phyloP scores from a whole-genome alignment of 768 basidiomycete species.

The Hericium coralloides region DNA sequence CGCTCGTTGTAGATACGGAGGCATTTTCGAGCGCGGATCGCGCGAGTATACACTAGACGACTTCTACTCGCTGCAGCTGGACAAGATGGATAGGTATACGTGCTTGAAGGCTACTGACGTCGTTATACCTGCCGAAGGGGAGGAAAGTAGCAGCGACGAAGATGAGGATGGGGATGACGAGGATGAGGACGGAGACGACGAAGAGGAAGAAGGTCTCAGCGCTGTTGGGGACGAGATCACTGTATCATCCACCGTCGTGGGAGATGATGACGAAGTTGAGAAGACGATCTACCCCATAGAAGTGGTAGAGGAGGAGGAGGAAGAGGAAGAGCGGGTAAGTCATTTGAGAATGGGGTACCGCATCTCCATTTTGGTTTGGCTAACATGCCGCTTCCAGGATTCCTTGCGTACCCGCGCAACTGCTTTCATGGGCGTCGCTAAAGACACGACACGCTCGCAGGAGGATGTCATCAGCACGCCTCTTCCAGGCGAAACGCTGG shows the following conservation, averaged over 20 bases:
- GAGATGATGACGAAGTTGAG: constrained; percentile 18
- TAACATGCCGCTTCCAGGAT: constrained; percentile 14
- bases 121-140: constrained; percentile 52
- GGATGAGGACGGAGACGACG: constrained; percentile 38
- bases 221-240: constrained; percentile 19
- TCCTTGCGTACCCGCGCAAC: constrained; percentile 35
- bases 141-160: constrained; percentile 52
- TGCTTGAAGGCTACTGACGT: constrained; percentile 65
- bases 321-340: neutral
- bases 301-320: constrained; percentile 13
- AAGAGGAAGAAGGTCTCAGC: constrained; percentile 26
- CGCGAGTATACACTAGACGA: constrained; percentile 88
- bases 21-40: constrained; percentile 76
- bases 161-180: constrained; percentile 51
- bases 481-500: constrained; percentile 74
- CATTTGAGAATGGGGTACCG: too few relatives aligned
- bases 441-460: constrained; percentile 44
- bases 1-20: constrained; percentile 58
- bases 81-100: constrained; percentile 72
- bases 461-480: constrained; percentile 77
- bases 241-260: constrained; percentile 22
- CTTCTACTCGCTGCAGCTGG: constrained; percentile 71
- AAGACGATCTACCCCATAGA: neutral
- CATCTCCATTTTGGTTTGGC: too few relatives aligned
- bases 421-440: constrained; percentile 57